Evolutionary conservation across 169 alveolate genomes (phyloP).

Genomic region (Plasmodium chabaudi): DNA sequence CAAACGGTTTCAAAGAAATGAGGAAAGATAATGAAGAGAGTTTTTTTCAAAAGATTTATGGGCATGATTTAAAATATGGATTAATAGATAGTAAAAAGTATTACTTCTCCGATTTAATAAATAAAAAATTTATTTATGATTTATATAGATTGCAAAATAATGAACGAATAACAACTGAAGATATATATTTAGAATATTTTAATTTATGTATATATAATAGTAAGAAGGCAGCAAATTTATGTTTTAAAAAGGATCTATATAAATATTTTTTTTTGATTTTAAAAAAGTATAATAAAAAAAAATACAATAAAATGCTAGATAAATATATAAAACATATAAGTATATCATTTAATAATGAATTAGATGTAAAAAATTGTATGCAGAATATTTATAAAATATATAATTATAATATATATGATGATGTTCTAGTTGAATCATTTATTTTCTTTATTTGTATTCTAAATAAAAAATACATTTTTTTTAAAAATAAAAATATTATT

Average conservation of each 20-base stretch:
- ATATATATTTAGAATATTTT: conserved; percentile 47
- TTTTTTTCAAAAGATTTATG: too few species aligned
- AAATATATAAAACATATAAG: conserved; percentile 36
- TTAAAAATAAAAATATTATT: conserved; percentile 35
- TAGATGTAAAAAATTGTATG: conserved; percentile 27
- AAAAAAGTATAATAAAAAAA: conserved; percentile 52
- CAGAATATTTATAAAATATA: conserved; percentile 51
- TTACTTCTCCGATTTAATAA: conserved; percentile 29
- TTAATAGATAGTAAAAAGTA: conserved; percentile 23
- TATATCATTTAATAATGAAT: conserved; percentile 13
- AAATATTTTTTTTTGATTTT: conserved; percentile 59
- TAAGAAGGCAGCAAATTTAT: conserved; percentile 41
- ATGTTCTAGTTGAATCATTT: conserved; percentile 28
- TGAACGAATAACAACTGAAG: conserved; percentile 56
- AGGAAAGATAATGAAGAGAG: too few species aligned
- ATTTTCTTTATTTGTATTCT: conserved; percentile 49
- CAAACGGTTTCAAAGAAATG: too few species aligned
- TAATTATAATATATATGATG: conserved; percentile 37
- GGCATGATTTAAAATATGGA: neutral
- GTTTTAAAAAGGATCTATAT: conserved; percentile 36
- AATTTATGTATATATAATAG: conserved; percentile 59
- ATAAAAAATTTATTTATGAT: conserved; percentile 21
- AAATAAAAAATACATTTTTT: conserved; percentile 30
- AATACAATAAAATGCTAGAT: conserved; percentile 48
- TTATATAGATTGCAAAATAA: conserved; percentile 13